phyloP scores from a whole-genome alignment of 495 filamentous ascomycete genomes.

The Neurospora tetraspora region DNA sequence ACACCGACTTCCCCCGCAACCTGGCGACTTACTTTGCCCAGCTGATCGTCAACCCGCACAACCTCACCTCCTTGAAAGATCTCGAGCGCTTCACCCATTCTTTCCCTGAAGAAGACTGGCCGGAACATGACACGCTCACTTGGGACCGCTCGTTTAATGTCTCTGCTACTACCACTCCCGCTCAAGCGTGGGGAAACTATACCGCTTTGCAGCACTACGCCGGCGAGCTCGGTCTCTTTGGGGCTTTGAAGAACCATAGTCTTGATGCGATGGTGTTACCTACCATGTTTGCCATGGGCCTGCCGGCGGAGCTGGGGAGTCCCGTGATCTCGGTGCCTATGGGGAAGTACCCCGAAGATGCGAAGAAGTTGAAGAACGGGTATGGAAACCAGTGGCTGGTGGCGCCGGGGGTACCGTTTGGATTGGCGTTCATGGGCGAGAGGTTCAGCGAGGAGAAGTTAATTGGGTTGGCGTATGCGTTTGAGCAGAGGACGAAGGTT shows the following conservation, averaged over 20 bases:
- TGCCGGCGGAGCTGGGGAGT: constrained; percentile 19
- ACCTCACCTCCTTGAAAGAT: constrained; percentile 25
- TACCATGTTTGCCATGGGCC: constrained; percentile 16
- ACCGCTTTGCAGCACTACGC: constrained; percentile 7
- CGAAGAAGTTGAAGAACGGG: constrained; percentile 1
- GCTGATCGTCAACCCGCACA: constrained; percentile 37
- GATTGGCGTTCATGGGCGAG: constrained; percentile 40
- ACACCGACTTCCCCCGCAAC: constrained; percentile 34
- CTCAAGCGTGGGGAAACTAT: constrained; percentile 2
- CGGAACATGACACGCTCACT: constrained; percentile 19
- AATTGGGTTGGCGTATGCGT: constrained; percentile 58
- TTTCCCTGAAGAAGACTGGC: constrained; percentile 12
- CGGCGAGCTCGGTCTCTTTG: constrained; percentile 18
- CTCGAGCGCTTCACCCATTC: constrained; percentile 24
- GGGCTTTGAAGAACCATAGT: constrained; percentile 23
- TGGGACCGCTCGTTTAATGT: constrained; percentile 27
- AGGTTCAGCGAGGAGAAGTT: constrained; percentile 45
- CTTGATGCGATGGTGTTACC: constrained; percentile 37
- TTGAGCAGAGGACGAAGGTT: constrained; percentile 53
- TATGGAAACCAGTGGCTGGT: constrained; percentile 6
- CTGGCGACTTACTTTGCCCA: constrained; percentile 36
- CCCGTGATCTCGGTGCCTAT: constrained; percentile 38
- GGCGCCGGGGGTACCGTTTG: constrained; percentile 14
- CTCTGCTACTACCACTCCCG: not conserved
- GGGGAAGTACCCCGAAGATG: constrained; percentile 17